Evolutionary conservation across 2,329 filamentous ascomycete species (phyloP).

Genomic region (Fusarium solani-melongenae): DNA sequence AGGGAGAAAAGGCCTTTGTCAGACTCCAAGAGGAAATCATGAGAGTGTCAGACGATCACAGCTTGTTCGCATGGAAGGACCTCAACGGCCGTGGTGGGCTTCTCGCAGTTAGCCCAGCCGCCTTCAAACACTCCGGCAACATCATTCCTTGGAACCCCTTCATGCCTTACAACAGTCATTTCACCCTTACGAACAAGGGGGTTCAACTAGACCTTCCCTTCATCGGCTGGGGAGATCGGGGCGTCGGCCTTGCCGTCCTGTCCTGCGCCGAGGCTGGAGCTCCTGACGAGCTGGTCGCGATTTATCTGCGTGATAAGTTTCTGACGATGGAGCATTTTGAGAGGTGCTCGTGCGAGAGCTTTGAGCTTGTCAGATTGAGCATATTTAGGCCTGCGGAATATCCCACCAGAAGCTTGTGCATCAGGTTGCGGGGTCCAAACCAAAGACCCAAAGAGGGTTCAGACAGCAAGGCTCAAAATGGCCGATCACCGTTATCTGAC

Average conservation of each 20-base stretch:
- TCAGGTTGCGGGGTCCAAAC: neutral
- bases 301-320: neutral
- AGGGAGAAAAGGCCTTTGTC: slow-evolving; percentile 39
- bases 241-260: neutral
- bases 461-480: too few species aligned
- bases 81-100: neutral
- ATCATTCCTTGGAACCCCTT: slow-evolving; percentile 3
- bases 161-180: neutral
- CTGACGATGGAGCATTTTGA: slow-evolving; percentile 14
- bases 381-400: neutral
- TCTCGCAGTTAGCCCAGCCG: neutral
- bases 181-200: slow-evolving; percentile 8
- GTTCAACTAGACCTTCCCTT: slow-evolving; percentile 8
- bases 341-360: neutral
- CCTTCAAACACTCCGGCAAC: slow-evolving; percentile 1
- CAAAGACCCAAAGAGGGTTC: neutral
- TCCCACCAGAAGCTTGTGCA: slow-evolving; percentile 2
- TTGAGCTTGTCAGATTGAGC: too few species aligned
- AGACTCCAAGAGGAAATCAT: slow-evolving; percentile 42
- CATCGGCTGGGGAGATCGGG: neutral
- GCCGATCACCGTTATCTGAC: too few species aligned
- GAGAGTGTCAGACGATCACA: slow-evolving; percentile 1
- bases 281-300: neutral
- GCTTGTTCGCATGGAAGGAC: slow-evolving; percentile 6
- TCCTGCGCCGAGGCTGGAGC: neutral